Conservation (phyloP, 345 rosid species). For the Corchorus capsularis region DNA sequence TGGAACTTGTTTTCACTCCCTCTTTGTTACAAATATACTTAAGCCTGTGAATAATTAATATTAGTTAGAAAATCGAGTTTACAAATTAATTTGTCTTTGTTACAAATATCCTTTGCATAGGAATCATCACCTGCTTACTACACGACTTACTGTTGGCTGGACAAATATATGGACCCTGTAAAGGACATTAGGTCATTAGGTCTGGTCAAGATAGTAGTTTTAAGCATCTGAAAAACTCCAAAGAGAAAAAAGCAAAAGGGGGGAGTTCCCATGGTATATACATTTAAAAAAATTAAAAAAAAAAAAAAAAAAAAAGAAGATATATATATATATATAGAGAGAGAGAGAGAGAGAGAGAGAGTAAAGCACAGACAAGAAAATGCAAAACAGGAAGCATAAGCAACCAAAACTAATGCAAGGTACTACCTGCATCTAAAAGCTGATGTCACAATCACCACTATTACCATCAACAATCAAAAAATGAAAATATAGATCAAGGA, state of each 20-base stretch:
- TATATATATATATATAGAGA: no score
- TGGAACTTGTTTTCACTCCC: conserved; percentile 83
- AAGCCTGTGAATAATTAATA: conserved; percentile 50
- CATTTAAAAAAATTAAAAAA: neutral
- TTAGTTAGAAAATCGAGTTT: conserved; percentile 11
- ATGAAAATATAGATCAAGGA: neutral
- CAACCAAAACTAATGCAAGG: neutral
- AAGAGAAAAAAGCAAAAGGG: neutral
- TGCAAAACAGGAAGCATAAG: neutral
- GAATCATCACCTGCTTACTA: conserved; percentile 76
- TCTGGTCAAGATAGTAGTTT: conserved; percentile 12
- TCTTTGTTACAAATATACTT: conserved; percentile 83
- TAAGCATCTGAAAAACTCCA: conserved; percentile 13
- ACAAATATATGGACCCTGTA: conserved; percentile 92
- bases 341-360: conserved; percentile 6
- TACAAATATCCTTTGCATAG: neutral
- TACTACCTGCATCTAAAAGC: neutral
- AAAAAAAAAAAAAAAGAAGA: neutral
- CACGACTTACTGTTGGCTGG: conserved; percentile 86
- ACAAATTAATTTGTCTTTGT: neutral
- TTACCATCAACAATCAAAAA: neutral
- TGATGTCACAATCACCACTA: neutral
- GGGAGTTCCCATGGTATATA: neutral
- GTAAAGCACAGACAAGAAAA: neutral
- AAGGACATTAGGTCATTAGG: conserved; percentile 15